Base-by-base conservation (phyloP, 2,329 filamentous ascomycete genomes). In the Talaromyces sp. region DNA sequence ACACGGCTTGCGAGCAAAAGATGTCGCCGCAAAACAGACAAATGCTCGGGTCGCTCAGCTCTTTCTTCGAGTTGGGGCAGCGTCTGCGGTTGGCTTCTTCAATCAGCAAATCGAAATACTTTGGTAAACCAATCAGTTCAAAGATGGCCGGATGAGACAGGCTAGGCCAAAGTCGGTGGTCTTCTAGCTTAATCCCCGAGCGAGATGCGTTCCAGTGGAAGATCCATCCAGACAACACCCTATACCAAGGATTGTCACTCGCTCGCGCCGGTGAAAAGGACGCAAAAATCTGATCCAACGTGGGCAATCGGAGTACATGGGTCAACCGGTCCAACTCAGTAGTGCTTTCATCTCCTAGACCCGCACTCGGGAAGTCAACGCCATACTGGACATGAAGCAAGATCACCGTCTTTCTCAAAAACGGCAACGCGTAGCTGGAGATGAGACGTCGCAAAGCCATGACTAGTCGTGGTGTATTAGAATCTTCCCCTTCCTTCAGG, bases 21-120 rank as follows among this genome's bases (percentile, higher is more conserved):
- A 99, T 91, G n/a, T 93, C 92, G 36, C 95, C 94, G 72, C 95
- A 99, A 78, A 97, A 92, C 44, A 99, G 83, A 72, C 95, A 99
- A 42, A 99, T 86, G 66, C 90, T 91, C 0, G 95, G 92, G 74
- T 99, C 96, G 2, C 88, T 89, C 57, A 99, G 80, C 68, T 97
- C 94, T 73, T 95, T 96, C 66, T 92, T 92, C 1, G 92, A 96
- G 1, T 88, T 96, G 0, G 92, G 92, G 71, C 95, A 99, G 56
- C 85, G 87, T 58, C 89, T 82, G 65, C 87, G 88, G 67, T 95
- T 94, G 30, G 92, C 91, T 76, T 96, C 93, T 71, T 97, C 94
- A 62, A 96, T 96, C 42, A 99, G 82, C 2, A 87, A 89, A 74
- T 98, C 95, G 73, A 92, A 99, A 69, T 94, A 92, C 76, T 90